phyloP scores from a whole-genome alignment of 169 alveolate species.

The Plasmodium reichenowi region DNA sequence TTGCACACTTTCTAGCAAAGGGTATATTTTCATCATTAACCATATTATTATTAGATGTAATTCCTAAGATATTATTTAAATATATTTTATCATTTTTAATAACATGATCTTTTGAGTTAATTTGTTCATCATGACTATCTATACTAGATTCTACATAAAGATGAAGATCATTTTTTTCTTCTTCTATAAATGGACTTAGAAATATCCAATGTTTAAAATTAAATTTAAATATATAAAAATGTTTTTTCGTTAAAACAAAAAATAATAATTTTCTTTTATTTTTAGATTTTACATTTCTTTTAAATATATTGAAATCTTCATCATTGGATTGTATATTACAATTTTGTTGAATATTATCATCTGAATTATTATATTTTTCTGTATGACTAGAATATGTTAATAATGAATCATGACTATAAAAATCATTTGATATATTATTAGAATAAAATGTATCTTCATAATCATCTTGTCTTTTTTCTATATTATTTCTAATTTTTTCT shows the following conservation, averaged over 20 bases:
- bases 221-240: slow-evolving; percentile 57
- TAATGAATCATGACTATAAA: background rate
- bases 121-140: slow-evolving; percentile 43
- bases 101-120: slow-evolving; percentile 3
- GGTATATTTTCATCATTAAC: slow-evolving; percentile 8
- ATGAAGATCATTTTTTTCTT: slow-evolving; percentile 65
- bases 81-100: slow-evolving; percentile 55
- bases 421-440: slow-evolving; percentile 8
- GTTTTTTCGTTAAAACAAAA: slow-evolving; percentile 70
- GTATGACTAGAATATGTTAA: background rate
- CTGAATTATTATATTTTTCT: background rate
- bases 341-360: background rate
- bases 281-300: slow-evolving; percentile 2
- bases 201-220: slow-evolving; percentile 68
- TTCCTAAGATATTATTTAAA: slow-evolving; percentile 60
- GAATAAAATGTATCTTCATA: slow-evolving; percentile 12
- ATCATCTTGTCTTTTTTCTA: background rate
- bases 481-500: background rate
- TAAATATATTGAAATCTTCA: slow-evolving; percentile 49
- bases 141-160: slow-evolving; percentile 57
- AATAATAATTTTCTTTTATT: slow-evolving; percentile 43
- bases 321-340: slow-evolving; percentile 26
- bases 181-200: slow-evolving; percentile 72
- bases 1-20: slow-evolving; percentile 71
- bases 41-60: slow-evolving; percentile 7